Base-by-base conservation (phyloP, 805 yeast genomes). In the Barnettozyma sucrosica region DNA sequence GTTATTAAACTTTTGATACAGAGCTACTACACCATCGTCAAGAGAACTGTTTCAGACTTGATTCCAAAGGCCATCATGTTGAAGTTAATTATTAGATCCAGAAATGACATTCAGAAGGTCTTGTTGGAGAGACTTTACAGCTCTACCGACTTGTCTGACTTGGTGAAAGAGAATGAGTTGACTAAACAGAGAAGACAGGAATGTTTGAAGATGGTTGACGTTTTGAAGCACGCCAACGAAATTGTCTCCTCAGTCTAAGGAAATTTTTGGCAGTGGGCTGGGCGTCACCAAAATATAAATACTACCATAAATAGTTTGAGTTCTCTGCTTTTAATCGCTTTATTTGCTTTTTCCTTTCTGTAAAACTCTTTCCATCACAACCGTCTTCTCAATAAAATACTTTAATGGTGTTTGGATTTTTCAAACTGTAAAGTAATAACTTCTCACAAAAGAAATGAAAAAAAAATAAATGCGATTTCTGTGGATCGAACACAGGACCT, bases 41-140 rank as follows among this genome's bases (percentile, higher is more conserved):
- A 90, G 70, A 81, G 96, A 64, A 88, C 97, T 1, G 84, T 93
- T 58, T 85, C 95, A 19, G 99, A 93, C 64, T 72, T 90, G 60
- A 84, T 93, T 56, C 99, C 99, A 56, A 93, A 93, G 70, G 95
- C 97, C 4, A 79, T 93, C 53, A 89, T 90, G 95, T 75, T 92
- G 60, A 90, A 92, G 67, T 77, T 93, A 64, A 92, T 93, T 59
- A 83, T 82, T 53, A 77, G 76, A 61, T 84, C 95, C 36, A 89
- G 87, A 72, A 83, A 80, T 48, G 95, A 88, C 58, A 85, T 93
- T 59, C 99, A 95, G 71, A 87, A 83, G 65, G 95, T 86, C 56
- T 74, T 93, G 53, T 74, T 93, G 55, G 95, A 87, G 68, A 87
- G 87, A 67, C 74, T 93, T 52, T 93, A 92, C 68, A 82, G 84